Base-by-base conservation (phyloP, 2,329 filamentous ascomycete genomes). In the Aspergillus sp. region DNA sequence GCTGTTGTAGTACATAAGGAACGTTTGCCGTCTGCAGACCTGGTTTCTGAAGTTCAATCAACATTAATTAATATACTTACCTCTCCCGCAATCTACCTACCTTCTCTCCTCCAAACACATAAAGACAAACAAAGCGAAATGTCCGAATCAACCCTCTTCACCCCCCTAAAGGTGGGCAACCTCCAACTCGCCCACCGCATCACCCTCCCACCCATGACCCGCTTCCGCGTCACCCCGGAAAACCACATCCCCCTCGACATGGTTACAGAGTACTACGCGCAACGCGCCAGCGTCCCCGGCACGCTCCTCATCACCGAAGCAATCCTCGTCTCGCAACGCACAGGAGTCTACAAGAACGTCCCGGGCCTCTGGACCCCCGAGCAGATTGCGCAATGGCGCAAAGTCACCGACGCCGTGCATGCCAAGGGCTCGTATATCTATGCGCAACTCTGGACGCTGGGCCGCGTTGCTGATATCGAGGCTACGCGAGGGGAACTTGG, bases 371-470 rank as follows among this genome's bases (percentile, higher is more conserved):
- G 80, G 69, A 83, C 72, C 22, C 74, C 81, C 0, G 81, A 79
- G n/a, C 86, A 89, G 62, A 79, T 89, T 47, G 80, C 79, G 1
- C 83, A 79, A 0, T 91, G 88, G 89, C 85, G 82, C 64, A 75
- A 81, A 15, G 77, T 91, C 47, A 87, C 84, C 2, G 82, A 86
- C 28, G 84, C 83, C 0, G 86, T 91, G 0, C 89, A 91, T 71
- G 79, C 79, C 23, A 88, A 88, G 67, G 84, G 84, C 5, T 83
- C 81, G 19, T 85, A 81, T 69, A 86, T 90, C 55, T 89, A 81
- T 74, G 72, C 82, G 2, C 89, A 91, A 69, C 78, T 91, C 0
- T 90, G 86, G 81, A 83, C 82, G 0, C 77, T 86, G 6, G 88
- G 89, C 4, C 83, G 89, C 3, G 81, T 82, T 3, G 84, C 84